Percentiles rank a stretch among this genome's conserved stretches.
Evolutionary conservation across 805 yeast species (phyloP).

Genomic region (Ogataea populi-albae): DNA sequence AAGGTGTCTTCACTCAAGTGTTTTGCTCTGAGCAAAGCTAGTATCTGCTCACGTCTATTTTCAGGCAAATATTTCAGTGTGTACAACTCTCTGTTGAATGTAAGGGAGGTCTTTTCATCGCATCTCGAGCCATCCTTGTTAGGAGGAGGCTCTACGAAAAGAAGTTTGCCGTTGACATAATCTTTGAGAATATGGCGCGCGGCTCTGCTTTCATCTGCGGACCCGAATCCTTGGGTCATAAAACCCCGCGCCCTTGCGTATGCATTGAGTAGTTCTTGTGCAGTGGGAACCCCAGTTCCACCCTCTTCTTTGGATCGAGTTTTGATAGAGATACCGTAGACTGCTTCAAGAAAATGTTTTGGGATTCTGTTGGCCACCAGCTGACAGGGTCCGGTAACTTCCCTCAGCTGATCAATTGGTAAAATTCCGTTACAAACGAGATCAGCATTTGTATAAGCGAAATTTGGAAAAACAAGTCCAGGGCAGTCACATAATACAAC

Average conservation of each 20-base stretch:
- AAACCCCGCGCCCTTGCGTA: conserved; percentile 96
- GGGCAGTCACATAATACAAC: conserved; percentile 97
- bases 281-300: conserved; percentile 84
- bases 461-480: conserved; percentile 97
- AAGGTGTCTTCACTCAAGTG: conserved; percentile 50
- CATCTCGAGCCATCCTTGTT: conserved; percentile 53
- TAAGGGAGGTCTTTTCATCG: conserved; percentile 49
- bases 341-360: conserved; percentile 80
- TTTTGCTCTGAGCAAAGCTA: conserved; percentile 58
- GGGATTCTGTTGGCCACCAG: conserved; percentile 88
- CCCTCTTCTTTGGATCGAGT: conserved; percentile 78
- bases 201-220: conserved; percentile 95
- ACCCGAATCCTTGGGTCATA: conserved; percentile 95
- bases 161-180: conserved; percentile 86
- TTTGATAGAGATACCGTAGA: conserved; percentile 88
- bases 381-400: conserved; percentile 83
- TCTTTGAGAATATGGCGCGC: conserved; percentile 90
- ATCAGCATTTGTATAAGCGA: conserved; percentile 95
- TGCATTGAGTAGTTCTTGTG: conserved; percentile 83
- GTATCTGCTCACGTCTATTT: conserved; percentile 67
- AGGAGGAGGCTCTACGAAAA: conserved; percentile 90
- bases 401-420: conserved; percentile 96
- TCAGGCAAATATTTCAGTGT: conserved; percentile 64
- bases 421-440: conserved; percentile 97
- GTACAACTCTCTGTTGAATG: conserved; percentile 76